phyloP scores from a whole-genome alignment of 2,329 filamentous ascomycete species.

The Simplicillium sp. region DNA sequence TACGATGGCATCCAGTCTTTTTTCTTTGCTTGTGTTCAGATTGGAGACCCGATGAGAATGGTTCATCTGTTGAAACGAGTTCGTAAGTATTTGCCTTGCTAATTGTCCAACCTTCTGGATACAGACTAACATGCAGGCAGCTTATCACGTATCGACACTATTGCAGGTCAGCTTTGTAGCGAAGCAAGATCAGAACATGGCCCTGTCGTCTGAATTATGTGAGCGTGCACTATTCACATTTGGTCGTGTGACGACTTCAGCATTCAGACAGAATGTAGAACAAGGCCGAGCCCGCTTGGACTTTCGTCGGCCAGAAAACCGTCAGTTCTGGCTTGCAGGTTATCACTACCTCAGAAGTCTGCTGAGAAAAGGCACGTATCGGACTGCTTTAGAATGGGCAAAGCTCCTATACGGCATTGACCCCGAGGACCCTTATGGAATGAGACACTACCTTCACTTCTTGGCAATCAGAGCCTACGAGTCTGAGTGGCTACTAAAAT shows the following conservation, averaged over 20 bases:
- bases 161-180: slow-evolving; percentile 89
- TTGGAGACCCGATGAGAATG: slow-evolving; percentile 73
- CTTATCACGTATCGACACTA: slow-evolving; percentile 90
- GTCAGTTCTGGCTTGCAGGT: slow-evolving; percentile 84
- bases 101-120: too few relatives aligned
- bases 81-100: slow-evolving; percentile 19
- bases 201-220: slow-evolving; percentile 75
- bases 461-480: slow-evolving; percentile 76
- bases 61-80: slow-evolving; percentile 53
- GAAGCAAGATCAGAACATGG: slow-evolving; percentile 82
- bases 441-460: slow-evolving; percentile 73
- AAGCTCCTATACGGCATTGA: slow-evolving; percentile 74
- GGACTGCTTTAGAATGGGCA: slow-evolving; percentile 88
- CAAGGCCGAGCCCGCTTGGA: slow-evolving; percentile 73
- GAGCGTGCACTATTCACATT: slow-evolving; percentile 90
- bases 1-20: slow-evolving; percentile 69
- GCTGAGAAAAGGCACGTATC: slow-evolving; percentile 83
- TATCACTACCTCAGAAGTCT: slow-evolving; percentile 85
- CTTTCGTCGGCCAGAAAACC: slow-evolving; percentile 75
- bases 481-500: slow-evolving; percentile 63
- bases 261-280: slow-evolving; percentile 67
- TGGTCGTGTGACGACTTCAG: slow-evolving; percentile 76
- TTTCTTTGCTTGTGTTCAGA: slow-evolving; percentile 75
- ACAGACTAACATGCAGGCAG: slow-evolving; percentile 17
- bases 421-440: slow-evolving; percentile 71